Evolutionary conservation across 768 basidiomycete species (phyloP).

Genomic region (Panaeolus papilionaceus): DNA sequence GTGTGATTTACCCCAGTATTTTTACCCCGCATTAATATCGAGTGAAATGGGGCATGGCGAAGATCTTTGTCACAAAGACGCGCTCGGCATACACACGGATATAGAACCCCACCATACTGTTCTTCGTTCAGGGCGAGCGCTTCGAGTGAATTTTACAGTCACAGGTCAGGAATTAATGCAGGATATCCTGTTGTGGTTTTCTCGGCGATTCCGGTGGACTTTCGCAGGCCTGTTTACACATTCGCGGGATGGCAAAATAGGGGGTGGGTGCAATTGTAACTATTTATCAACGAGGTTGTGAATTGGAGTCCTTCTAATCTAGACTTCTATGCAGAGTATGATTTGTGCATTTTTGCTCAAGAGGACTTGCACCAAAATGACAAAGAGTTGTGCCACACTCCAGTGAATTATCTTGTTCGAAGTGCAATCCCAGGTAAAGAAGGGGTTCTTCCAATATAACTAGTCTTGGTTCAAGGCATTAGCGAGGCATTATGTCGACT

Average conservation of each 20-base stretch:
- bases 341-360: not conserved
- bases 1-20: constrained; percentile 12
- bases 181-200: constrained; percentile 1
- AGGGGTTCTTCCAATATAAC: not conserved
- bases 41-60: constrained; percentile 3
- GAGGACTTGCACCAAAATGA: not conserved
- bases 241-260: constrained; percentile 6
- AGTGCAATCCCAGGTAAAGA: not conserved
- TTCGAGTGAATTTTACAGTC: constrained; percentile 7
- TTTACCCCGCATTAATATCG: constrained; percentile 14
- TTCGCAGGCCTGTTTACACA: constrained; percentile 8
- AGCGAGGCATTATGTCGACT: not conserved
- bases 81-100: constrained; percentile 14
- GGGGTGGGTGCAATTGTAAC: constrained; percentile 7
- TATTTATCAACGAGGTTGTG: not conserved
- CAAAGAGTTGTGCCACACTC: not conserved
- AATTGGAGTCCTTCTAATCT: not conserved
- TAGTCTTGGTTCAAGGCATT: not conserved
- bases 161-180: not conserved
- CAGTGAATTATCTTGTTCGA: not conserved
- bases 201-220: constrained; percentile 10
- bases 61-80: constrained; percentile 14
- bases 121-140: constrained; percentile 11
- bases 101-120: constrained; percentile 9
- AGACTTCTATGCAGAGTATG: not conserved